Evolutionary conservation across 768 basidiomycete genomes (phyloP).

Genomic region (Rhizopogon roseolus): DNA sequence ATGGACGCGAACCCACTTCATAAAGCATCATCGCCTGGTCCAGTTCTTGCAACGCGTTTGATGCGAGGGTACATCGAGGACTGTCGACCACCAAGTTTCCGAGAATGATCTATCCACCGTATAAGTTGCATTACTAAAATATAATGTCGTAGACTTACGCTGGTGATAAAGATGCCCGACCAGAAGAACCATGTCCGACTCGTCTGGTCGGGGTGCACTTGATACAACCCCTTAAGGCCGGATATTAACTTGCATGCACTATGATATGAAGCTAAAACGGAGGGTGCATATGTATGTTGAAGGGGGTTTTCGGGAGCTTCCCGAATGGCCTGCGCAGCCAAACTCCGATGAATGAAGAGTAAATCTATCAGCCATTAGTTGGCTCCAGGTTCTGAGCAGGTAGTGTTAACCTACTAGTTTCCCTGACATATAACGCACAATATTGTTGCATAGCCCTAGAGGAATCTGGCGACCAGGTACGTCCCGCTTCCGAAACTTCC

Average conservation of each 20-base stretch:
- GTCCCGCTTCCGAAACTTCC: conserved; percentile 21
- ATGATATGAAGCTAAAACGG: conserved; percentile 40
- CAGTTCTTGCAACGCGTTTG: conserved; percentile 34
- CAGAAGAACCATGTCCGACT: conserved; percentile 46
- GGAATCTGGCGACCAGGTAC: conserved; percentile 37
- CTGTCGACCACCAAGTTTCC: conserved; percentile 42
- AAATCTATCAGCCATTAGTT: conserved; percentile 25
- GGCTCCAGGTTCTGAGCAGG: not conserved
- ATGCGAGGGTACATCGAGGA: conserved; percentile 38
- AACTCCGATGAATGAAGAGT: conserved; percentile 44
- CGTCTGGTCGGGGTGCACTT: conserved; percentile 28
- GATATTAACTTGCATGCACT: conserved; percentile 40
- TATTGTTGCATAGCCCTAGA: conserved; percentile 42
- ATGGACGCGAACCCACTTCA: conserved; percentile 35
- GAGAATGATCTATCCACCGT: conserved; percentile 33
- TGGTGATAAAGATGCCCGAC: conserved; percentile 44
- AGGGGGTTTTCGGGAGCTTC: conserved; percentile 38
- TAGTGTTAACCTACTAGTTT: conserved; percentile 36
- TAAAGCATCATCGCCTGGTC: conserved; percentile 34
- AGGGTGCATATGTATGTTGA: conserved; percentile 38
- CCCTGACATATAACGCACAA: conserved; percentile 33
- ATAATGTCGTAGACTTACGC: conserved; percentile 30
- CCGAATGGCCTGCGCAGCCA: conserved; percentile 42
- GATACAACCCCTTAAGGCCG: conserved; percentile 33
- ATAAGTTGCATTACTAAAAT: not conserved